Percentiles rank a stretch among this genome's conserved stretches.
Evolutionary conservation across 768 basidiomycete species (phyloP).

Genomic region (Cubamyces lactineus): DNA sequence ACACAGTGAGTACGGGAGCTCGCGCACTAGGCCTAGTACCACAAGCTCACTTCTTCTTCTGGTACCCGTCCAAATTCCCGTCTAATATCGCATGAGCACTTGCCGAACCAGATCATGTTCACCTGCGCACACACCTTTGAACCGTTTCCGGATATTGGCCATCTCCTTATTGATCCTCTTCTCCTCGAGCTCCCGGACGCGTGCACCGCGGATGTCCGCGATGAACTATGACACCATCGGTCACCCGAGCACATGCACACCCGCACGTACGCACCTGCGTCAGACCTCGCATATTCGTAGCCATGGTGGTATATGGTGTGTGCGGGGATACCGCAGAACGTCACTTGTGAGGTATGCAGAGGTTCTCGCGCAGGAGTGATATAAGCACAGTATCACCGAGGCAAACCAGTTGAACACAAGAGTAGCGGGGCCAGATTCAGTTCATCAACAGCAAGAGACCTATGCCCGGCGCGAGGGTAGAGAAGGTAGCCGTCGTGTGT

Average conservation of each 20-base stretch:
- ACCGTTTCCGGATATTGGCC: slow-evolving; percentile 99
- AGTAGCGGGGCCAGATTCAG: neutral
- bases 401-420: neutral
- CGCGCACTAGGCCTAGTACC: neutral
- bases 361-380: neutral
- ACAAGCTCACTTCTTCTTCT: slow-evolving; percentile 81
- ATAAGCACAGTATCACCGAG: neutral
- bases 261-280: slow-evolving; percentile 70
- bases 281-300: slow-evolving; percentile 87
- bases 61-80: slow-evolving; percentile 86
- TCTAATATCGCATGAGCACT: slow-evolving; percentile 45
- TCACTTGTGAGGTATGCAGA: neutral
- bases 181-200: slow-evolving; percentile 96
- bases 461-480: neutral
- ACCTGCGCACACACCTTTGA: slow-evolving; percentile 69
- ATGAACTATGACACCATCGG: slow-evolving; percentile 72
- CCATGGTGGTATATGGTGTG: slow-evolving; percentile 56
- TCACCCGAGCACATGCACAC: neutral
- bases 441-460: slow-evolving; percentile 12
- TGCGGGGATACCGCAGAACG: slow-evolving; percentile 13
- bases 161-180: slow-evolving; percentile 99
- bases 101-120: slow-evolving; percentile 8
- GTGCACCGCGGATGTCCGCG: slow-evolving; percentile 95
- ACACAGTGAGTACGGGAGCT: slow-evolving; percentile 2
- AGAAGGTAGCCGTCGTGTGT: neutral